Evolutionary conservation across 2,329 filamentous ascomycete genomes (phyloP).

Genomic region (Colletotrichum ledebouriae): DNA sequence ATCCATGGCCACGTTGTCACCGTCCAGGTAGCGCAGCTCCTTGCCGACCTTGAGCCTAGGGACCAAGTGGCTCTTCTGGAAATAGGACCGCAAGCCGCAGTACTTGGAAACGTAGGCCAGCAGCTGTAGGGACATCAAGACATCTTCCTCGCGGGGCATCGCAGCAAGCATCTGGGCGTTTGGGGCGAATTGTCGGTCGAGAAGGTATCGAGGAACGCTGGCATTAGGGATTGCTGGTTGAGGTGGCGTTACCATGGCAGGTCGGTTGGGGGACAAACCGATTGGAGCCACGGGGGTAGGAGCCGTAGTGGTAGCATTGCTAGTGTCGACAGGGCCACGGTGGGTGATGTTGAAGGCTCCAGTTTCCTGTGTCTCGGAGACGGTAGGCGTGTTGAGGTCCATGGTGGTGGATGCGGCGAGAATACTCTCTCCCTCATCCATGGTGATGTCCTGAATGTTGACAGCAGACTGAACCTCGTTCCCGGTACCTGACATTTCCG

Average conservation of each 20-base stretch:
- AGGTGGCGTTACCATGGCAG: constrained; percentile 77
- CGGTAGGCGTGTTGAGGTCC: constrained; percentile 80
- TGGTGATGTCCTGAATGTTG: constrained; percentile 83
- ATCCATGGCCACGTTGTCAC: constrained; percentile 66
- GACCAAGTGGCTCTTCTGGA: constrained; percentile 94
- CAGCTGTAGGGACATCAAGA: constrained; percentile 96
- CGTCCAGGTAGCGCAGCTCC: constrained; percentile 85
- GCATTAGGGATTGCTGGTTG: constrained; percentile 80
- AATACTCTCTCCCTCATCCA: constrained; percentile 85
- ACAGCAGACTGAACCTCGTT: constrained; percentile 83
- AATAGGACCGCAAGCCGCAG: constrained; percentile 94
- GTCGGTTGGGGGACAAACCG: constrained; percentile 80
- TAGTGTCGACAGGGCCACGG: constrained; percentile 85
- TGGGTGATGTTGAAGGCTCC: constrained; percentile 97
- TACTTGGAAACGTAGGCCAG: constrained; percentile 99
- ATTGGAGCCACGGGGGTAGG: constrained; percentile 76
- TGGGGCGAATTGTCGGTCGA: constrained; percentile 78
- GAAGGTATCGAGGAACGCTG: constrained; percentile 82
- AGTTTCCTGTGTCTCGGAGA: constrained; percentile 86
- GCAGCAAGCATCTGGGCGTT: constrained; percentile 83
- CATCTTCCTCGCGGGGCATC: constrained; percentile 97
- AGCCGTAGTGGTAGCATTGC: constrained; percentile 80
- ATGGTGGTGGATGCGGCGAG: constrained; percentile 78
- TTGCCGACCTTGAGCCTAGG: constrained; percentile 91
- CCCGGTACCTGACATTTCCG: constrained; percentile 83